Conservation (phyloP, 2,329 filamentous ascomycete species). For the Xylariaceae sp. region DNA sequence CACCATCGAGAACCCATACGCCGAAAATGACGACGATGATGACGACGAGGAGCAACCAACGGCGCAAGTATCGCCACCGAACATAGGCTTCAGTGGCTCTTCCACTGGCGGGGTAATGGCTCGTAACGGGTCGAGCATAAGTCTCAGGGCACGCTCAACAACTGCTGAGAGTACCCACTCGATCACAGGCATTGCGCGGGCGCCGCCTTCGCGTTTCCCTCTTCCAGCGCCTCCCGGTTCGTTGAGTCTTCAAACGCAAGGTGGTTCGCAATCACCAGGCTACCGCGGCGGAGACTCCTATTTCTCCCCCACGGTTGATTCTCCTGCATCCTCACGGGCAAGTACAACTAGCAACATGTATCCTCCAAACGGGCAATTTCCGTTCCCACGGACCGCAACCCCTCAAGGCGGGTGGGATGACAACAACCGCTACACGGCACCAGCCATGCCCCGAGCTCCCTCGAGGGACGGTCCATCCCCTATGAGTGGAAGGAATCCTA, state of each 20-base stretch:
- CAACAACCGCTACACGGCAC: constrained; percentile 83
- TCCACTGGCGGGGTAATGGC: constrained; percentile 49
- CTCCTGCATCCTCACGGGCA: constrained; percentile 74
- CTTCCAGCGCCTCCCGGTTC: constrained; percentile 58
- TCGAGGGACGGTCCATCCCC: constrained; percentile 74
- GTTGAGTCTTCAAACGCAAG: constrained; percentile 70
- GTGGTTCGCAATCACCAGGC: constrained; percentile 59
- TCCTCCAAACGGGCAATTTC: constrained; percentile 50
- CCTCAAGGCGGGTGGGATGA: constrained; percentile 72
- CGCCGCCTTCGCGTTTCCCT: constrained; percentile 73
- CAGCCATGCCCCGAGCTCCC: constrained; percentile 79
- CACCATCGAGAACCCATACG: constrained; percentile 81
- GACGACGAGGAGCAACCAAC: constrained; percentile 54
- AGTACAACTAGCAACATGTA: constrained; percentile 79
- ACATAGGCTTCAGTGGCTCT: constrained; percentile 35
- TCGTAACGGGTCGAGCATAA: constrained; percentile 74
- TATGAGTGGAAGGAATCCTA: constrained; percentile 64
- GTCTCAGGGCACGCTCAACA: constrained; percentile 73
- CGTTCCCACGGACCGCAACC: constrained; percentile 75
- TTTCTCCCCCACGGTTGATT: constrained; percentile 86
- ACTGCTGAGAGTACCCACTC: constrained; percentile 71
- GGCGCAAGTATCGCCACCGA: constrained; percentile 39
- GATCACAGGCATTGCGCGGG: constrained; percentile 58
- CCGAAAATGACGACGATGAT: constrained; percentile 64
- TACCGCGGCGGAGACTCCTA: constrained; percentile 77